Conservation (phyloP, 352 stramenopile species). For the Pythium myriotylum region DNA sequence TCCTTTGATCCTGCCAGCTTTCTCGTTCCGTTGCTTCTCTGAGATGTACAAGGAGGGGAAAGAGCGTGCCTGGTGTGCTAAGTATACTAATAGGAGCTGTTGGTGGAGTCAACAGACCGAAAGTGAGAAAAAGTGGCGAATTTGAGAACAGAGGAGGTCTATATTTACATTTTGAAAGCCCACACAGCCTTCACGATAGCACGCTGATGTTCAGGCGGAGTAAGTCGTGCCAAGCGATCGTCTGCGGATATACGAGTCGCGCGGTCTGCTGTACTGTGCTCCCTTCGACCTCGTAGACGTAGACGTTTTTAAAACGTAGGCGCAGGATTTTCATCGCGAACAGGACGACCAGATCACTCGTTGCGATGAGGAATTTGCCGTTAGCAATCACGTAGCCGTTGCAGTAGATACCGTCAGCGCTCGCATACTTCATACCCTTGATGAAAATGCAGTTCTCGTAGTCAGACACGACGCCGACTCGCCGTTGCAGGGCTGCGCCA, state of each 20-base stretch:
- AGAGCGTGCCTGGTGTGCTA: too few relatives aligned
- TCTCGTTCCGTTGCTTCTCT: too few relatives aligned
- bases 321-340: constrained; percentile 47
- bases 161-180: too few relatives aligned
- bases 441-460: constrained; percentile 50
- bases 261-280: constrained; percentile 29
- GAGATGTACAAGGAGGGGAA: too few relatives aligned
- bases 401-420: constrained; percentile 57
- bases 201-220: constrained; percentile 29
- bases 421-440: constrained; percentile 36
- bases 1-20: too few relatives aligned
- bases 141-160: too few relatives aligned
- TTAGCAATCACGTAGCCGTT: constrained; percentile 62
- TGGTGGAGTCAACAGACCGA: too few relatives aligned
- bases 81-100: too few relatives aligned
- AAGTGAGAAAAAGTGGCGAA: too few relatives aligned
- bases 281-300: constrained; percentile 41
- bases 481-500: constrained; percentile 13
- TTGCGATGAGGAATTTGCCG: constrained; percentile 48
- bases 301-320: constrained; percentile 45
- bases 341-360: constrained; percentile 42
- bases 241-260: constrained; percentile 35
- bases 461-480: constrained; percentile 34
- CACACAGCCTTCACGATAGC: constrained; percentile 22
- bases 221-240: constrained; percentile 30